Evolutionary conservation across 2,329 filamentous ascomycete genomes (phyloP), one percentile per base, ranked within the genome.

Genomic region (Sphaerostilbella broomeana): DNA sequence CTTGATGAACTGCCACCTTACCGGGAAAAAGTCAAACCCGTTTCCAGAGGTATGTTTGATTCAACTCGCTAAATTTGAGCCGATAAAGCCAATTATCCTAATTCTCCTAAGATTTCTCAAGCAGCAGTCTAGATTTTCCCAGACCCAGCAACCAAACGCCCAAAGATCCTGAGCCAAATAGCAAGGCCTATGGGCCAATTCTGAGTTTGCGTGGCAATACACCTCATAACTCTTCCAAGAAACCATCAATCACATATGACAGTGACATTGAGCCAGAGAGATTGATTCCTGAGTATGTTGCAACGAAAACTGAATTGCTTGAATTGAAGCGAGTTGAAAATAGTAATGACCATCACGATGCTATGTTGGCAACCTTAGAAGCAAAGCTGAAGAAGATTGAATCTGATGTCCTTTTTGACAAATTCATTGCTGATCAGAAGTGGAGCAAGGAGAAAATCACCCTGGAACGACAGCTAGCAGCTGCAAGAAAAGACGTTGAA

Each of bases 361-460:
- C 74, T 16, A 73, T 77, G 45, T 67, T 79, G 29, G 72, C 73
- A 8, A 86, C 80, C 50, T 62, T 94, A 3, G 71, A 82, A 27
- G 78, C 80, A 12, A 94, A 89, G 56, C 65, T 95, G 26, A 73
- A 79, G 25, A 76, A 75, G 45, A 86, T 95, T 28, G 83, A 92
- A 53, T 82, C 77, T 18, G 85, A 90, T 54, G 69, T 87, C 12
- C 64, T 90, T 3, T 88, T 89, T 52, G 84, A 90, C 54, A 73
- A 72, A 42, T 68, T 72, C 31, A 59, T 74, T 22, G 84, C 82
- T 4, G 77, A 85, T 40, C 66, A 75, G 43, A 65, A 74, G 50
- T 89, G 84, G 85, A 74, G 70, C 44, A 58, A 65, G 5, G 72
- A 73, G 44, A 72, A 69, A 26, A 69, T 79, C 22, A 62, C 70